These are phyloP conservation scores for Eucalyptus urophylla DNA, from an alignment of 345 rosid species.

Conservation along the genomic window DNA sequence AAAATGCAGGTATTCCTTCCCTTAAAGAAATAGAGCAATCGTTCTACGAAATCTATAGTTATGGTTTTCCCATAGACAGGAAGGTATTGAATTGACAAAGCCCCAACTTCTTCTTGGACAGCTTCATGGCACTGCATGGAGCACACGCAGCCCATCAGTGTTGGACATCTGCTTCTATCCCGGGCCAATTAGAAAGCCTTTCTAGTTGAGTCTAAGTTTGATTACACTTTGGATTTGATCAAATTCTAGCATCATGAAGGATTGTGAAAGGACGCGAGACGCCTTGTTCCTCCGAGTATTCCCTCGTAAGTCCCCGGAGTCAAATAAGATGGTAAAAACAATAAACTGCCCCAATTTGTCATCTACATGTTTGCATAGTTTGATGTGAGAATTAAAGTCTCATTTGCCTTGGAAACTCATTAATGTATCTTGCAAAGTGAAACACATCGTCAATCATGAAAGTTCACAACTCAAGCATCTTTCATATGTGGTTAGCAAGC, in stretches of 20 bases:
- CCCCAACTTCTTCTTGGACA: neutral
- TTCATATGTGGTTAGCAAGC: neutral
- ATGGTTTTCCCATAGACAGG: neutral
- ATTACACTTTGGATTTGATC: neutral
- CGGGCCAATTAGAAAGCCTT: neutral
- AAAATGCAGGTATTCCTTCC: neutral
- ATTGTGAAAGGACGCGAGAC: neutral
- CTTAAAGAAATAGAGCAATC: neutral
- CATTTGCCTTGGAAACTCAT: neutral
- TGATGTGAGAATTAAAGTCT: neutral
- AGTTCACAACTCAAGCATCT: neutral
- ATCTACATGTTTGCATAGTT: neutral
- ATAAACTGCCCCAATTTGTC: neutral
- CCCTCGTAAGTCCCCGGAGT: neutral
- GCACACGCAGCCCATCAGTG: neutral
- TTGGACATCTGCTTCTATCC: neutral
- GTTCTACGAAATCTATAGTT: neutral
- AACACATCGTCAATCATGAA: neutral
- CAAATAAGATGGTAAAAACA: neutral
- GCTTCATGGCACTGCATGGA: neutral
- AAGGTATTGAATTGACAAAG: neutral
- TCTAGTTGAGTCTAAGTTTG: neutral
- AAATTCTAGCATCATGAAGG: neutral
- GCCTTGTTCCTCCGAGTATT: neutral
- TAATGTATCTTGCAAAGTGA: neutral